Evolutionary conservation across 176 grass and related monocot species (phyloP).

Genomic region (Carex scoparia): DNA sequence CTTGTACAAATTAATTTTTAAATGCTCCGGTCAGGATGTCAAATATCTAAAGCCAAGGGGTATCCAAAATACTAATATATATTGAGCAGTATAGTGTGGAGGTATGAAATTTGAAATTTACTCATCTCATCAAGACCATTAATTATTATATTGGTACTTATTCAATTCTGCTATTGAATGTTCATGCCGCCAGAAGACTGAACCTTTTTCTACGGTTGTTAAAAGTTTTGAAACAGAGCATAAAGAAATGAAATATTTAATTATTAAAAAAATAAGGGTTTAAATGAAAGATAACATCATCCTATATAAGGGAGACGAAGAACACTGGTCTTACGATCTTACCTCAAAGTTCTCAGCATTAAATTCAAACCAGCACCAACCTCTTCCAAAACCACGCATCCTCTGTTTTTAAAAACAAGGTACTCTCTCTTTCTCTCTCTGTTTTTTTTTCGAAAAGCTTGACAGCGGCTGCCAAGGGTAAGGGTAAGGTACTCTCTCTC

Average conservation of each 20-base stretch:
- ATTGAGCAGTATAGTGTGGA: neutral
- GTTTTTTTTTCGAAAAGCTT: too few species aligned
- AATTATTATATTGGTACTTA: neutral
- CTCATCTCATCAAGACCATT: neutral
- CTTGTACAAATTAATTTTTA: neutral
- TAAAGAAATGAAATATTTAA: neutral
- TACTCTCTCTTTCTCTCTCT: neutral
- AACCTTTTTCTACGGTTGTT: neutral
- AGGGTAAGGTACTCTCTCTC: neutral
- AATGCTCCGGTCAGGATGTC: neutral
- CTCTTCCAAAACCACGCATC: neutral
- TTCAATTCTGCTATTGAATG: neutral
- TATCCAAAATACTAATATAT: neutral
- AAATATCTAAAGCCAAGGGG: neutral
- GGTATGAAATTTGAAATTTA: neutral
- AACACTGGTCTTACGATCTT: neutral
- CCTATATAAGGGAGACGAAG: neutral
- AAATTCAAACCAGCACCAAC: conserved; percentile 9
- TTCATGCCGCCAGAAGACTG: conserved; percentile 2
- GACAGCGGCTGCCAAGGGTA: too few species aligned
- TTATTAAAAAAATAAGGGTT: neutral
- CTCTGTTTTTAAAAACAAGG: conserved; percentile 3
- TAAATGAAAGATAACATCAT: neutral
- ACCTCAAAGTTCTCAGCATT: neutral
- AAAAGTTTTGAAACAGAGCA: neutral